Percentiles rank a stretch among this genome's conserved stretches.
Conservation (phyloP, 2,329 filamentous ascomycete genomes). For the Sporothrix brasiliensis region DNA sequence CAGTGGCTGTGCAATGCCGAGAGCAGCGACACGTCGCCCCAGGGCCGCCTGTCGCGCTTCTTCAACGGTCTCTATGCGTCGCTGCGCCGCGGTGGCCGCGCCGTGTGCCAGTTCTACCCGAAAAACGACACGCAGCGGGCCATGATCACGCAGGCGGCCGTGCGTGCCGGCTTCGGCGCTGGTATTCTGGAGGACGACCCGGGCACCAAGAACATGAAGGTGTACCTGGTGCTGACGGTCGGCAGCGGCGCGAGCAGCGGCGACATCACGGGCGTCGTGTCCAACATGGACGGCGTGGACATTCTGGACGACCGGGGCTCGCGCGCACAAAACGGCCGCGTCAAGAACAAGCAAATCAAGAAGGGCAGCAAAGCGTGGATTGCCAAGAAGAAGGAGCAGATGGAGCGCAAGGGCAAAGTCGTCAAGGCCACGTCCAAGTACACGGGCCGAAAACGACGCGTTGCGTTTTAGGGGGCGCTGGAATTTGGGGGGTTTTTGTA, state of each 20-base stretch:
- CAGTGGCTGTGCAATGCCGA: conserved; percentile 99
- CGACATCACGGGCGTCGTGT: conserved; percentile 88
- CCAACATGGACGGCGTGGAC: conserved; percentile 85
- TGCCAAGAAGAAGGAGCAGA: conserved; percentile 84
- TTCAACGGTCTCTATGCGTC: conserved; percentile 91
- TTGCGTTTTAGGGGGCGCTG: conserved; percentile 62
- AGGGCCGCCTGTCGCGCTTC: conserved; percentile 77
- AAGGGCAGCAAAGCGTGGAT: conserved; percentile 89
- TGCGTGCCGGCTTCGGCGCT: conserved; percentile 92
- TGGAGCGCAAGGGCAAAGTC: conserved; percentile 91
- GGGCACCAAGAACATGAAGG: conserved; percentile 92
- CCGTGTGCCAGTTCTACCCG: conserved; percentile 97
- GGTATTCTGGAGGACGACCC: conserved; percentile 94
- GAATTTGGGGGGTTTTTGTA: neutral
- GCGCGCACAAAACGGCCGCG: conserved; percentile 50
- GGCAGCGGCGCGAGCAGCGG: conserved; percentile 64
- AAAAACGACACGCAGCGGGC: conserved; percentile 89
- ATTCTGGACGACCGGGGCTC: conserved; percentile 70
- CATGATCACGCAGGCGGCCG: conserved; percentile 89
- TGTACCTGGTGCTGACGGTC: conserved; percentile 93
- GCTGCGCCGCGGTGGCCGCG: conserved; percentile 79
- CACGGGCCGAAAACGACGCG: conserved; percentile 82
- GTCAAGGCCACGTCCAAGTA: conserved; percentile 93
- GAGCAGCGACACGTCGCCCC: conserved; percentile 77
- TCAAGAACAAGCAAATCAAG: conserved; percentile 56